These are phyloP conservation scores for Tuber magnatum DNA, from an alignment of 495 filamentous ascomycete species.

Conservation along the genomic window DNA sequence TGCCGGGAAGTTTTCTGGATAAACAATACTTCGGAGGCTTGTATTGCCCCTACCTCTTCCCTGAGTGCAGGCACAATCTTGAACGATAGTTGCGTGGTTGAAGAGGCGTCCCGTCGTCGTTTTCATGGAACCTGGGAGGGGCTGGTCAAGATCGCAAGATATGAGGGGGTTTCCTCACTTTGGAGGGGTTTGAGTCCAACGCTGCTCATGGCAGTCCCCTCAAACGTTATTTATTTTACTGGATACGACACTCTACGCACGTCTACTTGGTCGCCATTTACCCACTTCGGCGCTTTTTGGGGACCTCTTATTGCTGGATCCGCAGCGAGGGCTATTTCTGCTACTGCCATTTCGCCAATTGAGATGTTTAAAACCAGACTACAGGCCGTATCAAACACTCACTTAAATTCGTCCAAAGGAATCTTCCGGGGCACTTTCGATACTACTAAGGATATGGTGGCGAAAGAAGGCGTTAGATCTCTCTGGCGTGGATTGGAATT, in stretches of 20 bases:
- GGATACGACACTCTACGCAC: slow-evolving; percentile 92
- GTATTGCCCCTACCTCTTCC: slow-evolving; percentile 51
- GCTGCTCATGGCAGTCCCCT: slow-evolving; percentile 85
- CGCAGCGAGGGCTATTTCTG: slow-evolving; percentile 69
- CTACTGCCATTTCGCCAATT: slow-evolving; percentile 76
- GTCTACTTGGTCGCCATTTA: slow-evolving; percentile 61
- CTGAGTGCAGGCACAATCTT: slow-evolving; percentile 39
- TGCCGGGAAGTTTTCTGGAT: slow-evolving; percentile 97
- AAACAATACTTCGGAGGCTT: slow-evolving; percentile 74
- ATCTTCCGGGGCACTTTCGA: slow-evolving; percentile 66
- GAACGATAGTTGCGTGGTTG: slow-evolving; percentile 68
- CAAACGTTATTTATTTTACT: slow-evolving; percentile 96
- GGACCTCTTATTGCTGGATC: slow-evolving; percentile 74
- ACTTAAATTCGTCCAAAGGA: slow-evolving; percentile 45
- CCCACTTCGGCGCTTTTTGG: slow-evolving; percentile 52
- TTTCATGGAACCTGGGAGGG: slow-evolving; percentile 90
- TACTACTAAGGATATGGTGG: slow-evolving; percentile 72
- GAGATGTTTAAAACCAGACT: slow-evolving; percentile 93
- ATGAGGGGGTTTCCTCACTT: slow-evolving; percentile 78
- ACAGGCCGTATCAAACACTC: slow-evolving; percentile 58
- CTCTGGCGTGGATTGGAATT: slow-evolving; percentile 90
- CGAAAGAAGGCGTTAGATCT: slow-evolving; percentile 62
- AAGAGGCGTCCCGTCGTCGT: slow-evolving; percentile 72
- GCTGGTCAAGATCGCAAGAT: slow-evolving; percentile 87
- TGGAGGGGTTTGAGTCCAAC: slow-evolving; percentile 94